Base-by-base conservation (phyloP, 2,329 filamentous ascomycete species). In the Tolypocladium nubicola region DNA sequence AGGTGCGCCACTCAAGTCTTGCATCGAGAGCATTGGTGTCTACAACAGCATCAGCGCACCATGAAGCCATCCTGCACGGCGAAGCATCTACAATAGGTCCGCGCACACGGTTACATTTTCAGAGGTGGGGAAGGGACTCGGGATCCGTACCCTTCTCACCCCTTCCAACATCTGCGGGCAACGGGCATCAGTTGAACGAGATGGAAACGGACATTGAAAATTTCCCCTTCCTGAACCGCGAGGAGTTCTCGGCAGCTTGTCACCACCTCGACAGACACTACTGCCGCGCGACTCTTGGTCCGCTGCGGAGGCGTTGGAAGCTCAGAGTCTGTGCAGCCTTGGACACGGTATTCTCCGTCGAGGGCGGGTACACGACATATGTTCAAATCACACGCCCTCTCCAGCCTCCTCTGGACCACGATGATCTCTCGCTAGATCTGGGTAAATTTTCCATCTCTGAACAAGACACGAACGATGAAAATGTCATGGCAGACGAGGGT, bases 171-270 rank as follows among this genome's bases (percentile, higher is more conserved):
- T 37, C 10, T 8, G 19, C 47, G 30, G 30, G 47, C 47, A 11
- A 14, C 19, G 4, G 30, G 30, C 47, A 52, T 16, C 47, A 35
- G 30, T 13, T n/a, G 19, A 21, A 37, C 33, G 47, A 52, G 16
- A 52, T 52, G 47, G 30, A 19, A 14, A 52, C 16, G 70, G 74
- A 73, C 14, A 79, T 82, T 64, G 63, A 70, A 58, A 72, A 76
- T 54, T 90, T 86, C 66, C 87, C 87, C 8, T 81, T 79, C 58
- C 76, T 90, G 35, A 79, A 72, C 13, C 65, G 72, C 13, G 77
- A 82, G 45, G 86, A 89, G 66, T 90, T 90, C 61, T 71, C 80
- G 56, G 78, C 83, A 65, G 81, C 79, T 56, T 89, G 87, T 68
- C 81, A 86, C 63, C 75, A 80, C 56, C 75, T 87, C 26, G 83